Base-by-base conservation (phyloP, 2,329 filamentous ascomycete genomes). In the Drechslera avenae region DNA sequence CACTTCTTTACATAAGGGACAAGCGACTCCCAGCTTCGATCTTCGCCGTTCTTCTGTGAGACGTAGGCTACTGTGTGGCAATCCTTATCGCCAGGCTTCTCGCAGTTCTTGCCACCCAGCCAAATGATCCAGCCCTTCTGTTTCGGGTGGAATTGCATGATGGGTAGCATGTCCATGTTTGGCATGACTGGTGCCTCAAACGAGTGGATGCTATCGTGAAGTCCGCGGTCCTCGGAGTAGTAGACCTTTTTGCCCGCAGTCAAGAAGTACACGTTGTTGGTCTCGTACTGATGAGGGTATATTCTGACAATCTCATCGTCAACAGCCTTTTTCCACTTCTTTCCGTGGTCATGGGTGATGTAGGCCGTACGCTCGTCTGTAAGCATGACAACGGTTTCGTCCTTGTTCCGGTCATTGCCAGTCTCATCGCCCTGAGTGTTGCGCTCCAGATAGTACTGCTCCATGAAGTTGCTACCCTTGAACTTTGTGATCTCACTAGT, bases 61-160 rank as follows among this genome's bases (percentile, higher is more conserved):
- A 90, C 80, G 36, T 89, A 91, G 2, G 92, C 90, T 55, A 89
- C 84, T 1, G 80, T 80, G 63, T 89, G 87, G 71, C 92, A 97
- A 28, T 83, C 71, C 19, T 59, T 57, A 23, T 77, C 75, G 13
- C 73, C 75, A 5, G 73, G 71, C 9, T 78, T 79, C 35, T 86
- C 83, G 68, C 90, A 95, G 55, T 87, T 83, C 57, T 85, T 77
- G 8, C 77, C 77, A 32, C 92, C 93, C 40, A 88, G 85, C 91
- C 92, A 97, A 54, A 99, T 89, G 35, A 97, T 79, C 91, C 91
- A 97, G 65, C 96, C 89, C 10, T 65, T 62, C 69, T 88, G 84
- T 60, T 88, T 85, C 1, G 91, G 89, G 65, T 99, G 94, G 76
- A 99, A 99, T 30, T 81, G 79, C 61, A 90, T 73, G 34, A 91